Base-by-base conservation (phyloP, 495 filamentous ascomycete species). In the Stereocaulon alpinum region DNA sequence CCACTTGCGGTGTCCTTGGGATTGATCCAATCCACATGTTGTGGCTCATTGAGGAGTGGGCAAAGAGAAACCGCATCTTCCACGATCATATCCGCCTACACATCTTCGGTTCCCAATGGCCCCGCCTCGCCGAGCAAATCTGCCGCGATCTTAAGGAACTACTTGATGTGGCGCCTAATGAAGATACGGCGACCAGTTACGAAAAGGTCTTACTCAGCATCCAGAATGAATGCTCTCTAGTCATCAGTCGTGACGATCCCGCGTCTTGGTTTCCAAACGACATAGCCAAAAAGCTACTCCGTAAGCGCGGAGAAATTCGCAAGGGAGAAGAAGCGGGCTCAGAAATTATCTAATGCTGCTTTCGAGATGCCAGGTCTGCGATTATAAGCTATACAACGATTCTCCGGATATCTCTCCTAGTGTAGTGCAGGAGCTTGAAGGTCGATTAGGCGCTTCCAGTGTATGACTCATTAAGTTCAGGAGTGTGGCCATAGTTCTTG, bases 71-170 rank as follows among this genome's bases (percentile, higher is more conserved):
- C 40, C 40, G 55, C 24, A 27, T 11, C 22, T 60, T 60, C 42
- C 56, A 50, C 34, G 60, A 55, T 34, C 41, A 47, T 34, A 45
- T 54, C 48, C 56, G 47, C 40, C 47, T 60, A 60, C 24, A 48
- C 12, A 63, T 63, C 32, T 53, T 47, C 7, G 40, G 60, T 40
- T 63, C 56, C 47, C 50, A 42, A 48, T 60, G 61, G 61, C 0
- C 0, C 56, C 6, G 24, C 49, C 56, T 63, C 40, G 61, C 56
- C 37, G 30, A 37, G 40, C 61, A 63, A 60, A 2, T 63, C 18
- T 59, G 61, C 41, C 61, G 61, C 29, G 61, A 63, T 40, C 61
- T 63, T 37, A 59, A 60, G 17, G 61, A 60, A 20, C 32, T 63
- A 6, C 37, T 63, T 49, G 54, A 60, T 60, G 61, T 63, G 56